Conservation (phyloP, 768 basidiomycete genomes). For the Xerocomellus intermedius region DNA sequence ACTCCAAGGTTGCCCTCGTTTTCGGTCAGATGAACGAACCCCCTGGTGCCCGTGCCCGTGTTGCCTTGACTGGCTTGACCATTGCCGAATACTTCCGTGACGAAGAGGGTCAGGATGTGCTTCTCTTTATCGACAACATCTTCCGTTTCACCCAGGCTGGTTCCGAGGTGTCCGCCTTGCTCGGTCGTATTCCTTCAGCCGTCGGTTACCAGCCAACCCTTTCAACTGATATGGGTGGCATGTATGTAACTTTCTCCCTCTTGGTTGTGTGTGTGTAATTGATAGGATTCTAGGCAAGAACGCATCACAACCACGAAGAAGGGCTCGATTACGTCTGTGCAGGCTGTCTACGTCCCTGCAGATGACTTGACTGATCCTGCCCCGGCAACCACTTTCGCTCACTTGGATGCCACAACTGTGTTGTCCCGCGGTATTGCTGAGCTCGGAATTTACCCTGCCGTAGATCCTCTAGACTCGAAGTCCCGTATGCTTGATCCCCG, state of each 20-base stretch:
- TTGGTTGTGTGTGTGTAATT: neutral
- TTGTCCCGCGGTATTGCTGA: conserved; percentile 99
- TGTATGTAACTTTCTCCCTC: conserved; percentile 52
- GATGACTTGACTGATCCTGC: conserved; percentile 99
- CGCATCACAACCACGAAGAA: conserved; percentile 99
- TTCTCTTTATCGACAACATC: conserved; percentile 99
- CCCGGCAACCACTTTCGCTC: conserved; percentile 98
- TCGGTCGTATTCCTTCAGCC: conserved; percentile 99
- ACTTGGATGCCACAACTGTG: conserved; percentile 99
- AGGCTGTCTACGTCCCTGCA: conserved; percentile 99
- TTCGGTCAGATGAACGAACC: conserved; percentile 99
- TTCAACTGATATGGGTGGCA: conserved; percentile 99
- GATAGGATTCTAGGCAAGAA: conserved; percentile 71
- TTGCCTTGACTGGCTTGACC: conserved; percentile 97
- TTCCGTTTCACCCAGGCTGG: conserved; percentile 99
- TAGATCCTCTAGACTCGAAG: conserved; percentile 99
- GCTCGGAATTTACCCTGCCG: conserved; percentile 99
- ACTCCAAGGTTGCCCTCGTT: conserved; percentile 99
- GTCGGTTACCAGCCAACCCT: conserved; percentile 99
- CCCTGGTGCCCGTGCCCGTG: conserved; percentile 99
- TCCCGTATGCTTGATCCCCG: conserved; percentile 99
- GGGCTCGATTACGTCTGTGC: conserved; percentile 99
- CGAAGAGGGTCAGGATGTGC: conserved; percentile 99
- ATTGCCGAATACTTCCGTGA: conserved; percentile 99
- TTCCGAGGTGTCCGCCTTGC: conserved; percentile 99